Percentiles rank a stretch among this genome's conserved stretches.
Conservation (phyloP, 2,329 filamentous ascomycete species). For the Calcarisporium arbuscula region DNA sequence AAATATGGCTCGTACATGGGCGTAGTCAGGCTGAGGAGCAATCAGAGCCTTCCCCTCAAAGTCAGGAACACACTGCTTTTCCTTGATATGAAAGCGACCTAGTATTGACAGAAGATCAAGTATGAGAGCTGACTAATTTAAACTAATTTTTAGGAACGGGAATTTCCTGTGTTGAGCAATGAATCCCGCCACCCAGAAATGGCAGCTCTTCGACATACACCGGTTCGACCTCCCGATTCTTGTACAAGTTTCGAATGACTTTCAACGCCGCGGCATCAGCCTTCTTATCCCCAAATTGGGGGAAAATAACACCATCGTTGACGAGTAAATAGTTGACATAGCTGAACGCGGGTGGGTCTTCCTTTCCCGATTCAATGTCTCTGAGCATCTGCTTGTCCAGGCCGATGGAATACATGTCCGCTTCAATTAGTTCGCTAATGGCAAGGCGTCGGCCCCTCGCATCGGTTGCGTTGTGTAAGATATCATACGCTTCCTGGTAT, state of each 20-base stretch:
- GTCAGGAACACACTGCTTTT: too few species aligned
- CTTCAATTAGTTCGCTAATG: constrained; percentile 18
- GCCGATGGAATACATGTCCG: constrained; percentile 6
- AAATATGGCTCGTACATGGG: too few species aligned
- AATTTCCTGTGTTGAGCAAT: constrained; percentile 21
- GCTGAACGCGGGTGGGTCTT: constrained; percentile 10
- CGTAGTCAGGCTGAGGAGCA: too few species aligned
- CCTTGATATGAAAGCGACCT: too few species aligned
- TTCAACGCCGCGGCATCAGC: constrained; percentile 16
- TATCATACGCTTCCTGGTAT: constrained; percentile 17
- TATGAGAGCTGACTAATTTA: too few species aligned
- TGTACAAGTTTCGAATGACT: background rate
- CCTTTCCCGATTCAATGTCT: constrained; percentile 1
- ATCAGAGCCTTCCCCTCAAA: too few species aligned
- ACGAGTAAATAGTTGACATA: constrained; percentile 21
- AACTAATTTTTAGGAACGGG: constrained; percentile 7
- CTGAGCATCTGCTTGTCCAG: background rate
- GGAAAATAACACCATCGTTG: constrained; percentile 21
- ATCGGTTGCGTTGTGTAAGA: constrained; percentile 13
- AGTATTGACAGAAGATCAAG: too few species aligned
- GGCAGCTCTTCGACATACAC: too few species aligned
- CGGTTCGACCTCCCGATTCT: too few species aligned
- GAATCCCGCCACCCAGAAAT: constrained; percentile 18
- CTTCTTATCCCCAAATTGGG: constrained; percentile 18
- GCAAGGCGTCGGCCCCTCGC: constrained; percentile 14